Base-by-base conservation (phyloP, 2,329 filamentous ascomycete genomes). In the Ascomycota sp. region DNA sequence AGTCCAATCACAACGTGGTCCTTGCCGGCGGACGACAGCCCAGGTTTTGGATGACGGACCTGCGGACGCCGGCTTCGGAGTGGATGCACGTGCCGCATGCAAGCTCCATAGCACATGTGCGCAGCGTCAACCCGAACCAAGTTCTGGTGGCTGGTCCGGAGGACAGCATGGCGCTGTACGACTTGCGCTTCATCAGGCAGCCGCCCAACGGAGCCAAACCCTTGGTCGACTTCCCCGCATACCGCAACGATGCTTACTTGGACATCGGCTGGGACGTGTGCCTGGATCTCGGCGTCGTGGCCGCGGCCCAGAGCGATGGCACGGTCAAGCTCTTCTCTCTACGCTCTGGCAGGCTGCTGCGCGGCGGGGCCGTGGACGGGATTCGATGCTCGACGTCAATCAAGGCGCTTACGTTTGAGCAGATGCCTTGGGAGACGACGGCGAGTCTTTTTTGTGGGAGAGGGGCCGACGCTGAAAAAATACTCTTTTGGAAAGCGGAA, bases 101-200 rank as follows among this genome's bases (percentile, higher is more conserved):
- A 5, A 57, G 53, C 30, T 40, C 57, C 13, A 53, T 67, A 28
- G 53, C 63, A 0, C 63, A 68, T 33, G 43, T 73, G 21, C 55
- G 54, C 22, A 56, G 59, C 30, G 39, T 70, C 2, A 56, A 59
- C 29, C 44, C 48, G 7, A 47, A 67, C 38, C 58, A 63, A 27
- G 48, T 72, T 13, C 48, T 75, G 2, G 61, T 62, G 4, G 59
- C 65, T 0, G 66, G 68, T 1, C 46, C 69, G 2, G 40, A 47
- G 21, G 55, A 53, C 40, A 51, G 41, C 31, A 62, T 75, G 50
- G 52, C 53, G 1, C 46, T 72, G 5, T 75, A 70, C 39, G 70
- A 75, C 36, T 35, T 65, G 21, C 65, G 70, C 2, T 67, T 56
- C 37, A 30, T 40, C 15, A 32, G 30, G 24, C 25, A 30, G 17